phyloP scores from a whole-genome alignment of 2,329 filamentous ascomycete species.

The Monilinia fructicola region DNA sequence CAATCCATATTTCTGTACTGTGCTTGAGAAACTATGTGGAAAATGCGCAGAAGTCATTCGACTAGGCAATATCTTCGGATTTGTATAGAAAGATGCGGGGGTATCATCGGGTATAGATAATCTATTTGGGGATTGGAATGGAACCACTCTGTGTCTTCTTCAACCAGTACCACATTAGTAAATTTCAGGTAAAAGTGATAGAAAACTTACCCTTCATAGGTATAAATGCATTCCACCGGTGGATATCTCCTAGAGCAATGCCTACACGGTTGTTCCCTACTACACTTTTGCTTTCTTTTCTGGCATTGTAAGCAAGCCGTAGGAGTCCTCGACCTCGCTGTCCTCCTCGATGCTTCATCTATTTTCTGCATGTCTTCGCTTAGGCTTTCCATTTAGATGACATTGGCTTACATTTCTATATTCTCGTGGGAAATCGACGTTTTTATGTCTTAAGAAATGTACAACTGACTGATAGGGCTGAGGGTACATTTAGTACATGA shows the following conservation, averaged over 20 bases:
- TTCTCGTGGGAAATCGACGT: conserved; percentile 19
- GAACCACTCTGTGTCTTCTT: conserved; percentile 1
- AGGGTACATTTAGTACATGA: conserved; percentile 1
- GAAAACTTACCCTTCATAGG: conserved; percentile 11
- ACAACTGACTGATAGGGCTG: conserved; percentile 19
- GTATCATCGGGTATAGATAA: conserved; percentile 1
- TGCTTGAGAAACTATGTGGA: neutral
- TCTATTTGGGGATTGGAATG: neutral
- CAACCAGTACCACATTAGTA: neutral
- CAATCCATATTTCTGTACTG: neutral
- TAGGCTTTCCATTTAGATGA: conserved; percentile 12
- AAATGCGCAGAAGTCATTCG: neutral
- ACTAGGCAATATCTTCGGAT: neutral
- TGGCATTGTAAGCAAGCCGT: conserved; percentile 23
- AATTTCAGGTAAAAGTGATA: neutral
- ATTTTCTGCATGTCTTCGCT: conserved; percentile 21
- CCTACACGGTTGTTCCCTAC: conserved; percentile 23
- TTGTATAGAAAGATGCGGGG: neutral
- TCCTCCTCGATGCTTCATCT: conserved; percentile 19
- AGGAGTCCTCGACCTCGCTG: conserved; percentile 17
- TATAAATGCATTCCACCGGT: conserved; percentile 23
- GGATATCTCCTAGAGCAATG: conserved; percentile 24
- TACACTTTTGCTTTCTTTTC: conserved; percentile 24
- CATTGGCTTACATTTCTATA: neutral
- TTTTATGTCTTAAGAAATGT: conserved; percentile 20